Conservation (phyloP, 495 filamentous ascomycete species). For the Hypoxylon crocopeplum region DNA sequence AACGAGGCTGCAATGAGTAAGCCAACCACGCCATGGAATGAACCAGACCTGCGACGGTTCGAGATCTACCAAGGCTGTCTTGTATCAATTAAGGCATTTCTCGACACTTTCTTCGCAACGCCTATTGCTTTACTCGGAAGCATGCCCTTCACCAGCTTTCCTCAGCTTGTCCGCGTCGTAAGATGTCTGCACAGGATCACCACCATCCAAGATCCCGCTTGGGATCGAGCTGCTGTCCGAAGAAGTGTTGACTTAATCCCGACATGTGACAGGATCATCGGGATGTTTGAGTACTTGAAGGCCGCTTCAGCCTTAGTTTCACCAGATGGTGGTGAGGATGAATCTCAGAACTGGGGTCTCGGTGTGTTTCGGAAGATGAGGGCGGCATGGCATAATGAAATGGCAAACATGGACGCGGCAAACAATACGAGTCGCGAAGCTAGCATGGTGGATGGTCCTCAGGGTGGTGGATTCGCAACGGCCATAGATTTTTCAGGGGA, state of each 20-base stretch:
- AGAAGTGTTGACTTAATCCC: slow-evolving; percentile 41
- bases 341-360: slow-evolving; percentile 13
- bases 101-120: slow-evolving; percentile 41
- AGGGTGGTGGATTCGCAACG: neutral
- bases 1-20: slow-evolving; percentile 50
- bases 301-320: slow-evolving; percentile 8
- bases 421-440: neutral
- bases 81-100: slow-evolving; percentile 27
- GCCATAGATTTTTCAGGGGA: slow-evolving; percentile 5
- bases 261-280: slow-evolving; percentile 39
- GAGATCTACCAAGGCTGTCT: slow-evolving; percentile 41
- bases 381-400: slow-evolving; percentile 12
- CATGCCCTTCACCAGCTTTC: slow-evolving; percentile 42
- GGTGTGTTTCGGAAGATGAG: slow-evolving; percentile 18
- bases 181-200: slow-evolving; percentile 39
- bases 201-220: slow-evolving; percentile 44
- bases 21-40: neutral
- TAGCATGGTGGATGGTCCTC: neutral
- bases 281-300: slow-evolving; percentile 22
- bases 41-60: slow-evolving; percentile 39
- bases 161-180: slow-evolving; percentile 40
- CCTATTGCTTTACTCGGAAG: slow-evolving; percentile 33
- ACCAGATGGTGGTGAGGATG: slow-evolving; percentile 16
- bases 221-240: slow-evolving; percentile 42
- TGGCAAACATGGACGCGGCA: slow-evolving; percentile 11